Base-by-base conservation (phyloP, 2,329 filamentous ascomycete species). In the Fusarium sp. region DNA sequence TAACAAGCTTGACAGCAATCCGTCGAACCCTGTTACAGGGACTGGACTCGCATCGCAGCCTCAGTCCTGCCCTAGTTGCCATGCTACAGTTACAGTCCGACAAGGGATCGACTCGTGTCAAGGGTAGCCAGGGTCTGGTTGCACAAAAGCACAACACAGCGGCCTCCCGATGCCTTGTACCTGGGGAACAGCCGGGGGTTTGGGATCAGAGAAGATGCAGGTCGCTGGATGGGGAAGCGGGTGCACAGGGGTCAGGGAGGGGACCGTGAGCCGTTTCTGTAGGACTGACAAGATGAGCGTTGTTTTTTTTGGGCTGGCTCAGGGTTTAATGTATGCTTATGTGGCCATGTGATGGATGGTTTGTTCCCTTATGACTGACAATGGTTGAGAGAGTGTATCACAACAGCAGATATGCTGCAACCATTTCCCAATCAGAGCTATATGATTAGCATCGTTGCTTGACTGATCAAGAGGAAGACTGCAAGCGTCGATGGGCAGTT, bases 221-320 rank as follows among this genome's bases (percentile, higher is more conserved):
- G 69, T 74, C 72, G 72, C 72, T 72, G 41, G 61, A 74, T 68
- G 44, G 48, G 72, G 72, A 71, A 71, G 58, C 51, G 37, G 62
- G 57, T 48, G 64, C 56, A 64, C 70, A 73, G 71, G 72, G 72
- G 53, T 62, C 49, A 45, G 59, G 62, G 57, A 58, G 64, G 57
- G 62, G 54, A 40, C 39, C 37, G 43, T 66, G 59, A 56, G 65
- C 55, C 56, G 68, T 64, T 56, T 44, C 56, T 54, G 64, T 51
- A 48, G 45, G 52, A 66, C 60, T 60, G 52, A 54, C 53, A 30
- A 64, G 51, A 58, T 58, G 61, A 64, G 59, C 32, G 40, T 64
- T 33, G 10, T 30, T 22, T 32, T 39, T 32, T 39, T 52, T 46
- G 51, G 59, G 51, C 61, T 64, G 51, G 45, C 44, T 60, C 53